Percentiles rank a stretch among this genome's conserved stretches.
Conservation (phyloP, 164 flowering plant species). For the Stephania japonica region DNA sequence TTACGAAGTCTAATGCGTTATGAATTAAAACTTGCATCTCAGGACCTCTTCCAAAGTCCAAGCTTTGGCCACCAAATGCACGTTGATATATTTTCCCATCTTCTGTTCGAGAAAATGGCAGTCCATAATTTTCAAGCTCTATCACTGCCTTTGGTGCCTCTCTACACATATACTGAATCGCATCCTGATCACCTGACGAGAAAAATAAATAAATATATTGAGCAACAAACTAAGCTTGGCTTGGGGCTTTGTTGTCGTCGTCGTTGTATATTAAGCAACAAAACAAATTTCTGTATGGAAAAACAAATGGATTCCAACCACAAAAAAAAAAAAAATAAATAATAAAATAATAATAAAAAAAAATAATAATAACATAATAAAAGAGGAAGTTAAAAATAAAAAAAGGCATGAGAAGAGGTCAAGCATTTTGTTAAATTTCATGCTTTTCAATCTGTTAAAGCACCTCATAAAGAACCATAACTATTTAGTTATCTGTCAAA, state of each 20-base stretch:
- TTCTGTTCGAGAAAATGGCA: slow-evolving; percentile 97
- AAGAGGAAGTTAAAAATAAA: too few species aligned
- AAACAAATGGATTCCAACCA: neutral
- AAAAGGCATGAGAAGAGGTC: neutral
- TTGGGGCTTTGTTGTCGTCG: too few species aligned
- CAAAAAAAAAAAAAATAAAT: neutral
- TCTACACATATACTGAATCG: slow-evolving; percentile 97
- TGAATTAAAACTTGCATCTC: slow-evolving; percentile 4
- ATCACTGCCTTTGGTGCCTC: slow-evolving; percentile 99
- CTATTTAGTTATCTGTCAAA: neutral
- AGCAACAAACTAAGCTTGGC: too few species aligned
- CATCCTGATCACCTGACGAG: slow-evolving; percentile 86
- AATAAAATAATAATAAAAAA: neutral
- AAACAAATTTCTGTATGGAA: neutral
- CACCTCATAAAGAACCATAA: neutral
- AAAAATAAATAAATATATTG: neutral
- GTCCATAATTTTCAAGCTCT: slow-evolving; percentile 95
- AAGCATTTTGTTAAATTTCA: neutral
- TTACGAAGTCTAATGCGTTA: neutral
- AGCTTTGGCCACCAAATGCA: slow-evolving; percentile 99
- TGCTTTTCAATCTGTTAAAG: neutral
- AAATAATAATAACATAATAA: neutral
- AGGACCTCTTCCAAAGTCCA: slow-evolving; percentile 92
- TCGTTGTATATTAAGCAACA: too few species aligned
- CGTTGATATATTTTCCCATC: slow-evolving; percentile 97